Evolutionary conservation across 1,284 basidiomycete species (phyloP).

Genomic region (Sporisorium sorghi): DNA sequence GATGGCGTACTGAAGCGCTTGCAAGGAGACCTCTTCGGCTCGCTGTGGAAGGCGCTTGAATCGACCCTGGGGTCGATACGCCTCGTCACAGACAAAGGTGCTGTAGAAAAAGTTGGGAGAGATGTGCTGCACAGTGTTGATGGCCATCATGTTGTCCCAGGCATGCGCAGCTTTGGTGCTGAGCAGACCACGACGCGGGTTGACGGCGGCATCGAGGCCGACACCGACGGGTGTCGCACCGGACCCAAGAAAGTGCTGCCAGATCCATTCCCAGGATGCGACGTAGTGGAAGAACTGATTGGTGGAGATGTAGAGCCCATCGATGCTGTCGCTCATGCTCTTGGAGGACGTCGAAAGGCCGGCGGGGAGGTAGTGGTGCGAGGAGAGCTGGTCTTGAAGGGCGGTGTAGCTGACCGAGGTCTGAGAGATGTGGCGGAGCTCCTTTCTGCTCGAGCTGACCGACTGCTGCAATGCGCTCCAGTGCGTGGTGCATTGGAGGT

Average conservation of each 20-base stretch:
- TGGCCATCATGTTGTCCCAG: constrained; percentile 40
- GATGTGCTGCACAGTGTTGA: constrained; percentile 34
- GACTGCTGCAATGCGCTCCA: constrained; percentile 45
- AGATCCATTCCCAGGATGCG: constrained; percentile 43
- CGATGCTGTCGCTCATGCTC: constrained; percentile 33
- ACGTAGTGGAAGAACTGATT: constrained; percentile 45
- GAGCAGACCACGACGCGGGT: constrained; percentile 37
- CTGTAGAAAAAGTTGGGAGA: constrained; percentile 49
- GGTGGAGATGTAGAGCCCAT: constrained; percentile 44
- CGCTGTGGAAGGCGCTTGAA: constrained; percentile 32
- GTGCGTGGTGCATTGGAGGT: constrained; percentile 46
- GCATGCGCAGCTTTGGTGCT: constrained; percentile 19
- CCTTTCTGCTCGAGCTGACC: constrained; percentile 46
- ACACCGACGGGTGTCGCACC: constrained; percentile 30
- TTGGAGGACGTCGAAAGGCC: constrained; percentile 34
- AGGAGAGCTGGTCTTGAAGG: constrained; percentile 43
- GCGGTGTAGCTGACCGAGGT: constrained; percentile 41
- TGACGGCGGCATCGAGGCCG: constrained; percentile 28
- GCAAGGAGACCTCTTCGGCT: constrained; percentile 46
- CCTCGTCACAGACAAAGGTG: constrained; percentile 44
- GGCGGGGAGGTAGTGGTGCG: constrained; percentile 29
- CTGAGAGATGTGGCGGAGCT: constrained; percentile 47
- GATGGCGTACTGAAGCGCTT: constrained; percentile 44
- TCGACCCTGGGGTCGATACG: constrained; percentile 25
- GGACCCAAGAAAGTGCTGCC: constrained; percentile 42